Percentiles rank a stretch among this genome's conserved stretches.
Conservation (phyloP, 352 stramenopile genomes). For the Bremia lactucae region DNA sequence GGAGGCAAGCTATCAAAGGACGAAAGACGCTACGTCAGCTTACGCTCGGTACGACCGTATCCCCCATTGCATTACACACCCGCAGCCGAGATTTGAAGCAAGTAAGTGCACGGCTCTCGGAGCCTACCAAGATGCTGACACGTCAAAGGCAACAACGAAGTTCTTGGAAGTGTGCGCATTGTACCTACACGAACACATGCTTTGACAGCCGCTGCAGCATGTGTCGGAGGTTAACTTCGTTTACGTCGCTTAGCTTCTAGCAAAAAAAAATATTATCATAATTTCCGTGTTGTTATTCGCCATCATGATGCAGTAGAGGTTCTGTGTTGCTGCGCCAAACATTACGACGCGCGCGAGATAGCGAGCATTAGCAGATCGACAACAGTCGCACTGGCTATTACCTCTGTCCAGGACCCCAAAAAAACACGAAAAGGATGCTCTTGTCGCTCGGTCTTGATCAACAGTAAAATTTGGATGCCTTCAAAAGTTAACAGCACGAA, state of each 20-base stretch:
- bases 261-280: conserved; percentile 12
- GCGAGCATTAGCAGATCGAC: no score
- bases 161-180: conserved; percentile 47
- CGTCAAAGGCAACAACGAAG: conserved; percentile 20
- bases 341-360: no score
- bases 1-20: conserved; percentile 11
- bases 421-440: no score
- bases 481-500: no score
- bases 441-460: no score
- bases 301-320: no score
- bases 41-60: conserved; percentile 24
- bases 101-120: conserved; percentile 8
- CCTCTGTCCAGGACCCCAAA: no score
- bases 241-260: conserved; percentile 12
- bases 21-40: conserved; percentile 28
- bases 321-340: no score
- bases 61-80: conserved; percentile 23
- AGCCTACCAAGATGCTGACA: conserved; percentile 24
- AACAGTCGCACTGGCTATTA: no score
- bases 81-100: conserved; percentile 15
- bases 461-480: no score
- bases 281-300: conserved; percentile 12
- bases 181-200: conserved; percentile 69
- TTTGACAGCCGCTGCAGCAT: conserved; percentile 63
- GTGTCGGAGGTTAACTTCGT: conserved; percentile 31